These are phyloP conservation scores for Aspergillus cristatus DNA, from an alignment of 495 filamentous ascomycete species.

Conservation along the genomic window DNA sequence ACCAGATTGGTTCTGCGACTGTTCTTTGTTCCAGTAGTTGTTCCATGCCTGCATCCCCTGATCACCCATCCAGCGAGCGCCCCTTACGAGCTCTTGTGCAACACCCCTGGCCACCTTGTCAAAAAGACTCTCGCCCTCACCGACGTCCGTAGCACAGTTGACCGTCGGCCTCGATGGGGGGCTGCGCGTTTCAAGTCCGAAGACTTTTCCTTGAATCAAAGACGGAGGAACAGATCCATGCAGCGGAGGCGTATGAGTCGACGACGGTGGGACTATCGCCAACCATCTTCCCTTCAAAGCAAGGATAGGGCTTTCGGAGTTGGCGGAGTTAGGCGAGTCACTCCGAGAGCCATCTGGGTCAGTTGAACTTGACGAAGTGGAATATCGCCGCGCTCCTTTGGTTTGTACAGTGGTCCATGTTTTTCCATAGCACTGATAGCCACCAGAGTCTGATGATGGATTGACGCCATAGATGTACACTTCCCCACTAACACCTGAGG, in stretches of 20 bases:
- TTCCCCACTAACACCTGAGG: slow-evolving; percentile 76
- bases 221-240: slow-evolving; percentile 43
- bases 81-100: slow-evolving; percentile 83
- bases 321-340: slow-evolving; percentile 36
- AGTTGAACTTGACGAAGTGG: slow-evolving; percentile 45
- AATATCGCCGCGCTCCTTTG: slow-evolving; percentile 36
- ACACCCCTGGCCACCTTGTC: slow-evolving; percentile 81
- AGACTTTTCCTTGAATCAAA: slow-evolving; percentile 43
- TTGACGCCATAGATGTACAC: slow-evolving; percentile 64
- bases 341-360: slow-evolving; percentile 44
- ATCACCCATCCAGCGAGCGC: slow-evolving; percentile 77
- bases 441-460: slow-evolving; percentile 15
- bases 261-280: slow-evolving; percentile 66
- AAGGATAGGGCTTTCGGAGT: slow-evolving; percentile 54
- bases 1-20: slow-evolving; percentile 20
- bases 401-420: slow-evolving; percentile 75
- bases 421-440: slow-evolving; percentile 72
- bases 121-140: slow-evolving; percentile 69
- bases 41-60: slow-evolving; percentile 82
- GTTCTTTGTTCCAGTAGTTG: slow-evolving; percentile 72
- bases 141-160: slow-evolving; percentile 67
- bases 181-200: slow-evolving; percentile 58
- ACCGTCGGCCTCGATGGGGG: slow-evolving; percentile 67
- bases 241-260: slow-evolving; percentile 60
- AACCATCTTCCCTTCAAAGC: slow-evolving; percentile 75